These are phyloP conservation scores for Arthrobotrys musiformis DNA, from an alignment of 2,329 filamentous ascomycete species.

Conservation along the genomic window DNA sequence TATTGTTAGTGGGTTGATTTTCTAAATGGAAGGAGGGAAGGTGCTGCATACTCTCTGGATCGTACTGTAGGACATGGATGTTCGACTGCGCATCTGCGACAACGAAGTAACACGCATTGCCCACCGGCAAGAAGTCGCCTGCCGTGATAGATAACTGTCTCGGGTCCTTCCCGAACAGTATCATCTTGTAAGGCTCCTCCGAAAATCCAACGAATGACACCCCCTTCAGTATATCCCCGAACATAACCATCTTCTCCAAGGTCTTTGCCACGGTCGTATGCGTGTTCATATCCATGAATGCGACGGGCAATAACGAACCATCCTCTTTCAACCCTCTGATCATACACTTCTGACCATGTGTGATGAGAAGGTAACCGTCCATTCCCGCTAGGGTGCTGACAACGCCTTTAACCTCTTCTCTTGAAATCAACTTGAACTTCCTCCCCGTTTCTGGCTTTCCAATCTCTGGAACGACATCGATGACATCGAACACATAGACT, in stretches of 20 bases:
- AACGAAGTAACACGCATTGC: slow-evolving; percentile 82
- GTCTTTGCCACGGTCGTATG: slow-evolving; percentile 89
- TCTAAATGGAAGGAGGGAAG: not conserved
- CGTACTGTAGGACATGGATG: slow-evolving; percentile 89
- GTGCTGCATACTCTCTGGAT: slow-evolving; percentile 81
- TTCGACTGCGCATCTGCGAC: slow-evolving; percentile 86
- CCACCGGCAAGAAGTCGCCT: slow-evolving; percentile 88
- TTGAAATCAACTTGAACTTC: slow-evolving; percentile 84
- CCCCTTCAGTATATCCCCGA: slow-evolving; percentile 91
- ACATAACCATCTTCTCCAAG: slow-evolving; percentile 83
- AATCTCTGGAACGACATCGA: slow-evolving; percentile 89
- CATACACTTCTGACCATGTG: slow-evolving; percentile 97
- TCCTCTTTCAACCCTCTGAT: slow-evolving; percentile 96
- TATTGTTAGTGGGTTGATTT: slow-evolving; percentile 58
- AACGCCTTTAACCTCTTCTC: slow-evolving; percentile 90
- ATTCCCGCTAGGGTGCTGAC: slow-evolving; percentile 88
- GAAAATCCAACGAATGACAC: slow-evolving; percentile 97
- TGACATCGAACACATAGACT: slow-evolving; percentile 90
- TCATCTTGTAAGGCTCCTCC: slow-evolving; percentile 96
- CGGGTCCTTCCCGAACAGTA: slow-evolving; percentile 87
- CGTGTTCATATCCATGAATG: slow-evolving; percentile 97
- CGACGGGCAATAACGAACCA: slow-evolving; percentile 88
- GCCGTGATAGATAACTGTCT: slow-evolving; percentile 80
- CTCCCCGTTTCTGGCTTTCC: slow-evolving; percentile 85
- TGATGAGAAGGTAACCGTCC: slow-evolving; percentile 86